Percentiles rank a stretch among this genome's conserved stretches.
These are phyloP conservation scores for Wickerhamiella sergipiensis DNA, from an alignment of 805 yeast genomes.

Conservation along the genomic window DNA sequence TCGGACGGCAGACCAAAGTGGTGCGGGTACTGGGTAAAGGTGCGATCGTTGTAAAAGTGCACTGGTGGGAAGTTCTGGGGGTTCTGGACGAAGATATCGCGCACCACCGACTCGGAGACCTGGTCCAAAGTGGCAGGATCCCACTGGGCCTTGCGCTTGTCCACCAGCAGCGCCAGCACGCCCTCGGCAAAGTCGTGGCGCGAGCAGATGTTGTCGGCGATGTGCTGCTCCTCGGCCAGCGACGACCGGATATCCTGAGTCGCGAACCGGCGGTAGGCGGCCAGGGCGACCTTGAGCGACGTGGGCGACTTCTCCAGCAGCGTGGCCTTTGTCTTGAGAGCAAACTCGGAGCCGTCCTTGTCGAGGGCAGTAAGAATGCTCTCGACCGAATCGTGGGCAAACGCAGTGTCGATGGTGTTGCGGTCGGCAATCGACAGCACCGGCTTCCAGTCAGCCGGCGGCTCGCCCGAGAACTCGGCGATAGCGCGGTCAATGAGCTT, in stretches of 20 bases:
- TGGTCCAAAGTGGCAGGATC: constrained; percentile 31
- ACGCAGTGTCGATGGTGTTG: constrained; percentile 53
- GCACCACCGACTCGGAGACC: constrained; percentile 22
- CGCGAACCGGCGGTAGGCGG: constrained; percentile 49
- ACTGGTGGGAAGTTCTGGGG: constrained; percentile 23
- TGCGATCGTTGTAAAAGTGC: constrained; percentile 22
- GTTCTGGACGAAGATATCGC: constrained; percentile 17
- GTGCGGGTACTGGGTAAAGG: constrained; percentile 41
- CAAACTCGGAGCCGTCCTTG: constrained; percentile 50
- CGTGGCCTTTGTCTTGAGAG: constrained; percentile 40
- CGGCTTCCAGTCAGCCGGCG: constrained; percentile 36
- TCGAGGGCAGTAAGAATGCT: constrained; percentile 42
- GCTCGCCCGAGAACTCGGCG: constrained; percentile 55
- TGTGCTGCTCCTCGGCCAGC: constrained; percentile 53
- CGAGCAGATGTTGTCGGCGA: constrained; percentile 64
- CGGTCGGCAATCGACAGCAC: constrained; percentile 40
- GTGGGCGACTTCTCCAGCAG: constrained; percentile 59
- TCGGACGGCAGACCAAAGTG: constrained; percentile 73
- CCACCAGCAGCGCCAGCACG: constrained; percentile 30
- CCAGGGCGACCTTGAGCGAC: constrained; percentile 62
- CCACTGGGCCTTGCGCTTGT: constrained; percentile 44
- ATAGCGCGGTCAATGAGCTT: constrained; percentile 55
- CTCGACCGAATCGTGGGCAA: constrained; percentile 37
- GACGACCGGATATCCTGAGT: constrained; percentile 48
- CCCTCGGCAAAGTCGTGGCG: constrained; percentile 52